phyloP scores from a whole-genome alignment of 2,329 filamentous ascomycete genomes.

The Curvularia lunata region DNA sequence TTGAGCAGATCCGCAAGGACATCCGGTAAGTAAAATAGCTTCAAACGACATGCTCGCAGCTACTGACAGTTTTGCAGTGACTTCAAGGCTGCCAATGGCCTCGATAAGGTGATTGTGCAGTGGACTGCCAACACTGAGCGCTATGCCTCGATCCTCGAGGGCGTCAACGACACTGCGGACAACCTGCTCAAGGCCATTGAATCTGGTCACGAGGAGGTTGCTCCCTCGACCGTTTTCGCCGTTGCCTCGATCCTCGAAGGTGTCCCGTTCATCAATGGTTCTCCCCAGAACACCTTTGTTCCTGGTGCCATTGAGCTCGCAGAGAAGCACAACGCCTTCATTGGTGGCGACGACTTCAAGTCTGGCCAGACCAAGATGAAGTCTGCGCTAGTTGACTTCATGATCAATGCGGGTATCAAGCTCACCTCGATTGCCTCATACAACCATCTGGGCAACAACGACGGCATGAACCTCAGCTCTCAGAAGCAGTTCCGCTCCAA shows the following conservation, averaged over 20 bases:
- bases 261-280: conserved; percentile 97
- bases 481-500: conserved; percentile 99
- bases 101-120: conserved; percentile 96
- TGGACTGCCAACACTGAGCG: conserved; percentile 99
- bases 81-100: conserved; percentile 82
- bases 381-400: conserved; percentile 95
- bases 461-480: conserved; percentile 97
- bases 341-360: conserved; percentile 99
- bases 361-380: conserved; percentile 99
- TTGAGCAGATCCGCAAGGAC: conserved; percentile 90
- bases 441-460: conserved; percentile 99
- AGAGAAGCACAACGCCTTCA: conserved; percentile 84
- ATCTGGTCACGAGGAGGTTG: conserved; percentile 84
- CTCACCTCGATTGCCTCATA: conserved; percentile 98
- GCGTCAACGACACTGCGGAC: conserved; percentile 95
- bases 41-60: neutral
- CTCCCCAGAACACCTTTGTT: conserved; percentile 98
- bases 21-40: conserved; percentile 68
- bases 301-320: conserved; percentile 90
- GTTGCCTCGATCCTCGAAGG: conserved; percentile 91
- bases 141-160: conserved; percentile 83
- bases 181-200: conserved; percentile 90
- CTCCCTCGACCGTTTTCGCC: conserved; percentile 94
- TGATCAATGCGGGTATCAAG: conserved; percentile 98
- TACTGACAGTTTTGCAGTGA: conserved; percentile 56